phyloP scores from a whole-genome alignment of 768 basidiomycete species.

The Lactifluus volemus region DNA sequence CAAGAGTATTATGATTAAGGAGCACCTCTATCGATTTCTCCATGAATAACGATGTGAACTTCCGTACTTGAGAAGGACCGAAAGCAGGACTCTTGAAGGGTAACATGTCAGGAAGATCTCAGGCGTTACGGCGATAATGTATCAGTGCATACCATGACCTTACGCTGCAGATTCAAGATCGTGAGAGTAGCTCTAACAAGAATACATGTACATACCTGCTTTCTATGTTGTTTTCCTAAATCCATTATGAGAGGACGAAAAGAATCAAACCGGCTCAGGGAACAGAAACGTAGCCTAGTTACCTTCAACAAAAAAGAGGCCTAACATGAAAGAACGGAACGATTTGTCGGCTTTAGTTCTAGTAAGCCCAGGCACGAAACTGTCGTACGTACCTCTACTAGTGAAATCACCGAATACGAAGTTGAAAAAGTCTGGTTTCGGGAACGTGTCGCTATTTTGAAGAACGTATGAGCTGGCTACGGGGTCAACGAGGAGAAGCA shows the following conservation, averaged over 20 bases:
- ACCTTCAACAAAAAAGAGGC: slow-evolving; percentile 17
- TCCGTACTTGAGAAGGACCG: slow-evolving; percentile 21
- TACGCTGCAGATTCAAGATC: neutral
- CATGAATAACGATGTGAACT: slow-evolving; percentile 20
- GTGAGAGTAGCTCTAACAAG: neutral
- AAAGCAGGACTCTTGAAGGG: slow-evolving; percentile 22
- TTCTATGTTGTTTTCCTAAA: slow-evolving; percentile 8
- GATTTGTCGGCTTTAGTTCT: neutral
- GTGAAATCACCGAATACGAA: slow-evolving; percentile 9
- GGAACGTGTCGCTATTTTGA: slow-evolving; percentile 24
- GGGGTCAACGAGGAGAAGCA: slow-evolving; percentile 30
- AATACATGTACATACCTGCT: neutral
- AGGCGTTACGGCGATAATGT: neutral
- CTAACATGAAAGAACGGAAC: neutral
- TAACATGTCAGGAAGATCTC: neutral
- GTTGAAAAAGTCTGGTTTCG: slow-evolving; percentile 25
- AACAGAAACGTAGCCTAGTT: neutral
- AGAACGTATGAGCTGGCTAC: slow-evolving; percentile 29
- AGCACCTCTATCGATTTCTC: slow-evolving; percentile 21
- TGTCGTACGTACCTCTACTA: slow-evolving; percentile 11
- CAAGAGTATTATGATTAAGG: neutral
- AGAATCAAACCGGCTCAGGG: too few relatives aligned
- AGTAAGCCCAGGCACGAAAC: neutral
- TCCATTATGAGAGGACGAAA: neutral
- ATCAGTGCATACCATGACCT: slow-evolving; percentile 2